Evolutionary conservation across 23 red algal species (phyloP), one percentile per base, ranked within the genome.

Genomic region (Gracilaria domingensis): DNA sequence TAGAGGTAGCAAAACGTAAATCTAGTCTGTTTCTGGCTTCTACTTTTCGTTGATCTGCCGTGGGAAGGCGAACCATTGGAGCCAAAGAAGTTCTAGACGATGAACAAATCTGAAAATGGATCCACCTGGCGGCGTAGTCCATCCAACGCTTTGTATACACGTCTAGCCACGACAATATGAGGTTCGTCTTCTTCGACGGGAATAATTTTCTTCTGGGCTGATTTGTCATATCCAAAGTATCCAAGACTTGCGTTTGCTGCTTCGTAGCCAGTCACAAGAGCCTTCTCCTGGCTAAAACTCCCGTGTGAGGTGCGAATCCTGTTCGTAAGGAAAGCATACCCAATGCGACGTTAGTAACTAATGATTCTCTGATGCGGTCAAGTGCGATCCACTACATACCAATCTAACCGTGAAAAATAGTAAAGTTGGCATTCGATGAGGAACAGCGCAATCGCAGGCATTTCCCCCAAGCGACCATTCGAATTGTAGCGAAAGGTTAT

Each of bases 281-380:
- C 95, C 51, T 93, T 96, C 70, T 96, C 95, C 77, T 96, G 95
- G 37, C 88, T 93, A 33, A 96, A 96, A 20, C 88, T 93, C 23
- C 95, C 95, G 79, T 96, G 95, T 17, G 39, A 50, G 36, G 95
- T 92, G 30, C 79, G 56, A 26, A 96, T 88, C 95, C 95, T 93
- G 83, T 86, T 72, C 14, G 72, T 32, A 69, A 36, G 1, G 8
- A 12, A 64, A 64, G 30, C 32, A 64, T 26, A 9, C 24, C 6
- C 9, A 69, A 69, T 12, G 26, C 4, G 64, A 69, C 28, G 59
- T 64, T 30, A 64, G 59, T 32, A 30, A 8, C n/a, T 30, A 24
- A 30, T 5, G 0, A 24, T 9, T 64, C 13, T 30, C 7, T 30
- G 0, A 2, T 24, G 28, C n/a, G 32, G 24, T 7, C 32, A 64